A percentile compares a stretch with the other conserved stretches of the same genome.
Conservation (phyloP, 768 basidiomycete species). For the Suillus americanus region DNA sequence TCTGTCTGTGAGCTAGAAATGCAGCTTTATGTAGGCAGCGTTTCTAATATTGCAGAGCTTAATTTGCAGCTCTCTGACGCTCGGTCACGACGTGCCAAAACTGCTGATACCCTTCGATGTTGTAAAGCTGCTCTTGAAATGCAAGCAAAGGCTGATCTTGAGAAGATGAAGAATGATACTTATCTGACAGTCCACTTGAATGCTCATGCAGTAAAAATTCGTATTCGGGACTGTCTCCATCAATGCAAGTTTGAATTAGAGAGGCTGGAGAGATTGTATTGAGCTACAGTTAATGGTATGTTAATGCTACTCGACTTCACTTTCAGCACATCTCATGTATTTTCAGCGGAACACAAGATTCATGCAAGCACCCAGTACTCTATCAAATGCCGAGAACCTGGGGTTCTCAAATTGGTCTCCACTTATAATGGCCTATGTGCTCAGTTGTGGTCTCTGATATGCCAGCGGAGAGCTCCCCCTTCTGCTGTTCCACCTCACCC, state of each 20-base stretch:
- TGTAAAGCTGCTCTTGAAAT: neutral
- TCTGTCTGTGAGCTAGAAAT: conserved; percentile 5
- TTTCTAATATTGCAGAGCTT: conserved; percentile 1
- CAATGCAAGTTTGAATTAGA: conserved; percentile 19
- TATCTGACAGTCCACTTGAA: conserved; percentile 15
- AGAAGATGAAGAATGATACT: neutral
- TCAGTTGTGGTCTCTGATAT: conserved; percentile 17
- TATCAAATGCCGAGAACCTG: conserved; percentile 25
- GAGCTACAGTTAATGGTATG: conserved; percentile 12
- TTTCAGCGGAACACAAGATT: conserved; percentile 26
- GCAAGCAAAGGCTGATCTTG: neutral
- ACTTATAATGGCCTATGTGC: conserved; percentile 30
- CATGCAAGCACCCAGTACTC: conserved; percentile 21
- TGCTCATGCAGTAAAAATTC: conserved; percentile 15
- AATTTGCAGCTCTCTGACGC: conserved; percentile 4
- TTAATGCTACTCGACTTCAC: neutral
- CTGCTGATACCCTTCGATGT: neutral
- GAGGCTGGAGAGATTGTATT: conserved; percentile 10
- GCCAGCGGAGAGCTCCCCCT: conserved; percentile 16
- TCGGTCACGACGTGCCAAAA: neutral
- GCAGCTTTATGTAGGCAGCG: neutral
- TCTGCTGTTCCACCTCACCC: conserved; percentile 20
- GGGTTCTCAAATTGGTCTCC: conserved; percentile 17
- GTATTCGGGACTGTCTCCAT: conserved; percentile 13
- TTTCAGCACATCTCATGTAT: conserved; percentile 22